Base-by-base conservation (phyloP, 1,284 basidiomycete genomes). In the Trametes sp. region DNA sequence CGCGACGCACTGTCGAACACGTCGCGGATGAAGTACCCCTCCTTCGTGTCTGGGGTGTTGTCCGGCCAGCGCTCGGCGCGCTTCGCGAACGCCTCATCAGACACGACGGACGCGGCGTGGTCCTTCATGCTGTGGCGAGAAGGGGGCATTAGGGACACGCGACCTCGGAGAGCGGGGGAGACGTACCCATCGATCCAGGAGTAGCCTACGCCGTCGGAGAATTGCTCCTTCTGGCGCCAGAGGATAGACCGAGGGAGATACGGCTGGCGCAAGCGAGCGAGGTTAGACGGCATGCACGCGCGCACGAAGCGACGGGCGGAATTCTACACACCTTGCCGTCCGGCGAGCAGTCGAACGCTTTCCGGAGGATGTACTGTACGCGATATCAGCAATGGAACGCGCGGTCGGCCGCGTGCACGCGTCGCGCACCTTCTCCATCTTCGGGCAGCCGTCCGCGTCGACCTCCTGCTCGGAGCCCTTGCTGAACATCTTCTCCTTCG, bases 181-280 rank as follows among this genome's bases (percentile, higher is more conserved):
- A 71, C 84, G 52, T 74, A 92, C 87, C 96, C 96, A 74, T 99
- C 98, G 74, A 99, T 99, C 98, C 98, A 99, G 49, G 95, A 98
- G 81, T 99, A 99, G 29, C 98, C 98, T 61, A 99, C 98, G 64
- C 98, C 98, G 75, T 99, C 98, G 13, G 95, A 98, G 82, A 99
- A 99, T 74, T 98, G 96, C 79, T 99, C 98, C 79, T 99, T 99
- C 77, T 99, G 98, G 65, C 98, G 87, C 98, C 98, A 99, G 44
- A 99, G 85, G 71, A 99, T 98, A 36, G 92, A 93, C 65, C 87
- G 87, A 23, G 98, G 98, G 57, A 99, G 87, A 81, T 98, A 99
- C 4, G 96, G 90, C 89, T 97, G 48, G 67, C 21, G 21, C 24
- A 44, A 48, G n/a, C 45, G 23, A 5, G 24, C 7, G 50, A 24